Base-by-base conservation (phyloP, 2,329 filamentous ascomycete genomes). In the Coniochaeta hoffmannii region DNA sequence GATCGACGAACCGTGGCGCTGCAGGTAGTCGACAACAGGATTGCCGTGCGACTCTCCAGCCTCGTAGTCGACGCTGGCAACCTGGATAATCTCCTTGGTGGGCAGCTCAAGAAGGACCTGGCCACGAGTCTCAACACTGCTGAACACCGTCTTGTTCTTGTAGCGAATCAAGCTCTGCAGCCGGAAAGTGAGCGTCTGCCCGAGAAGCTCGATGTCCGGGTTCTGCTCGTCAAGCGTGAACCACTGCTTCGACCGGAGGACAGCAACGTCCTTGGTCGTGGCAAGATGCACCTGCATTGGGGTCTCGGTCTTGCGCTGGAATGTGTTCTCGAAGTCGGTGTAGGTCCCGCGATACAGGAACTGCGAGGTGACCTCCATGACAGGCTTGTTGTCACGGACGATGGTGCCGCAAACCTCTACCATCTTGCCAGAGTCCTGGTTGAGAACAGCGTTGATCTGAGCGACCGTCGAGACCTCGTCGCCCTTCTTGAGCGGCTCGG, bases 391-490 rank as follows among this genome's bases (percentile, higher is more conserved):
- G 54, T 92, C 85, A 44, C 94, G 88, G 54, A 82, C 87, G 65
- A 99, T 96, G 6, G 94, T 99, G 59, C 94, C 94, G 66, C 92
- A 97, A n/a, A 99, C 93, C 73, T 99, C 95, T 17, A 99, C 95
- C 92, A 99, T 97, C 80, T 99, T 99, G 50, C 94, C 94, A 58
- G 94, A 91, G 14, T 96, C 91, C 71, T 99, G 92, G 76, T 97
- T 99, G 77, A 99, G 88, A 65, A 99, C 91, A 15, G 94, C 91
- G 65, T 99, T 97, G 76, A 99, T 89, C 70, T 95, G 91, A 44
- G 94, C 94, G 55, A 90, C 96, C 3, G 94, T 97, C 59, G 90
- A 86, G 19, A 99, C 83, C 59, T 92, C 84, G 69, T 99, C 94
- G 30, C 91, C 94, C 76, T 96, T 96, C 81, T 96, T 95, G 59